phyloP scores from a whole-genome alignment of 2,329 filamentous ascomycete genomes.

The Didymella glomerata region DNA sequence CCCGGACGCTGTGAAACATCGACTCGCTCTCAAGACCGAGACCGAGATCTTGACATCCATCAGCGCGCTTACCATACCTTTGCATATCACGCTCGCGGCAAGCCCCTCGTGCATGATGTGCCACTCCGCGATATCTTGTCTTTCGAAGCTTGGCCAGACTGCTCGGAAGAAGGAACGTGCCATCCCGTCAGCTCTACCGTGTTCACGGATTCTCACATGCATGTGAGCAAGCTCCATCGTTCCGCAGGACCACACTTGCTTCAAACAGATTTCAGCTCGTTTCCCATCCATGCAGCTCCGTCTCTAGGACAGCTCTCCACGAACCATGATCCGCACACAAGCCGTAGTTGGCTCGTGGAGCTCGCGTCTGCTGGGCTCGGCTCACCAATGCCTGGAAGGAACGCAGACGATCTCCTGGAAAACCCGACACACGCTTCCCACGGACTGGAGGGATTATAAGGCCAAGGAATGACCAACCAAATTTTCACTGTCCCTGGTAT shows the following conservation, averaged over 20 bases:
- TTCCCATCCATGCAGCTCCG: background rate
- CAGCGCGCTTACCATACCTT: background rate
- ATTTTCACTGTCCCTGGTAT: constrained; percentile 17
- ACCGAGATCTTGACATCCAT: background rate
- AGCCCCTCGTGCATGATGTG: constrained; percentile 11
- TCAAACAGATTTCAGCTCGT: background rate
- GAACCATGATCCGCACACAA: background rate
- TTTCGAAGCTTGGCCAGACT: constrained; percentile 17
- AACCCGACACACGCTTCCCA: constrained; percentile 6
- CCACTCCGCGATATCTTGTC: constrained; percentile 3
- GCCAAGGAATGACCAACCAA: constrained; percentile 18
- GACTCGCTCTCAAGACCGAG: background rate
- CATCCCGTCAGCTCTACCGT: constrained; percentile 11
- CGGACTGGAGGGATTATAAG: constrained; percentile 2
- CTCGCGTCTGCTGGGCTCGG: background rate
- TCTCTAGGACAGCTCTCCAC: background rate
- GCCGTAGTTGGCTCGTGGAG: constrained; percentile 1
- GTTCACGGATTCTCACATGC: constrained; percentile 7
- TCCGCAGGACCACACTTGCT: background rate
- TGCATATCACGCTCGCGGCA: constrained; percentile 10
- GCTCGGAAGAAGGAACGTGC: constrained; percentile 9
- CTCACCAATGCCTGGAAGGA: constrained; percentile 11
- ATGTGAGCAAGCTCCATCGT: background rate
- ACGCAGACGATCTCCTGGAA: constrained; percentile 15
- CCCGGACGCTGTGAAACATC: background rate